Conservation (phyloP, 2,329 filamentous ascomycete genomes). For the Neophaeococcomyces aloes region DNA sequence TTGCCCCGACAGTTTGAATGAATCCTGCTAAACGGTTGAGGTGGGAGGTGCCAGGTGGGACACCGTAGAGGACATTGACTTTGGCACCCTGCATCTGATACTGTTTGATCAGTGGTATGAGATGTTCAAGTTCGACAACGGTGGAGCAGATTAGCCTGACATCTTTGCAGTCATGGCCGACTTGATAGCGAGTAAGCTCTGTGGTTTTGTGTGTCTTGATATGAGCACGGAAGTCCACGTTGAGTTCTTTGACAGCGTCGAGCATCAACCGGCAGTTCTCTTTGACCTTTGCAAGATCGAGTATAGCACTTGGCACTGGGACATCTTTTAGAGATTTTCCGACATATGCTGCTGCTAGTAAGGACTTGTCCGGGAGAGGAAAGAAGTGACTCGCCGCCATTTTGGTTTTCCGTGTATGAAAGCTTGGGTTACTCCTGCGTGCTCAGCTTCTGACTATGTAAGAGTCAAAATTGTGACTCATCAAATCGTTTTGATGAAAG, state of each 20-base stretch:
- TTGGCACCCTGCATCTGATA: conserved; percentile 44
- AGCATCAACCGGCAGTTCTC: conserved; percentile 65
- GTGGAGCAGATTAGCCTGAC: conserved; percentile 63
- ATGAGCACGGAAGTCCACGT: conserved; percentile 61
- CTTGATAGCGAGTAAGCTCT: conserved; percentile 57
- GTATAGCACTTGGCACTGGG: conserved; percentile 55
- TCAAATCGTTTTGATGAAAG: no score
- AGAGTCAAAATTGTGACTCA: no score
- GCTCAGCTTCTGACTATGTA: no score
- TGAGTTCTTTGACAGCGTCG: conserved; percentile 47
- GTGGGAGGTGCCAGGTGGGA: conserved; percentile 55
- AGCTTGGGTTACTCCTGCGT: no score
- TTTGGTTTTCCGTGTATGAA: background rate
- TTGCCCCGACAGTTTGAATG: conserved; percentile 44
- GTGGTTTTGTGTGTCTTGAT: conserved; percentile 76
- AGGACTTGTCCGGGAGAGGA: conserved; percentile 14
- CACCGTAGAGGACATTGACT: conserved; percentile 61
- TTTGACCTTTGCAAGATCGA: conserved; percentile 56
- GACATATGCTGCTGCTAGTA: conserved; percentile 35
- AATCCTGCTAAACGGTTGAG: conserved; percentile 51
- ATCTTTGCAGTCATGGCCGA: conserved; percentile 46
- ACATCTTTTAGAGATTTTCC: conserved; percentile 52
- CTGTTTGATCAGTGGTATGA: conserved; percentile 50
- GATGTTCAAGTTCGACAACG: conserved; percentile 59
- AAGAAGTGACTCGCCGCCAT: conserved; percentile 6